Base-by-base conservation (phyloP, 2,329 filamentous ascomycete species). In the Sodiomyces alkalinus region DNA sequence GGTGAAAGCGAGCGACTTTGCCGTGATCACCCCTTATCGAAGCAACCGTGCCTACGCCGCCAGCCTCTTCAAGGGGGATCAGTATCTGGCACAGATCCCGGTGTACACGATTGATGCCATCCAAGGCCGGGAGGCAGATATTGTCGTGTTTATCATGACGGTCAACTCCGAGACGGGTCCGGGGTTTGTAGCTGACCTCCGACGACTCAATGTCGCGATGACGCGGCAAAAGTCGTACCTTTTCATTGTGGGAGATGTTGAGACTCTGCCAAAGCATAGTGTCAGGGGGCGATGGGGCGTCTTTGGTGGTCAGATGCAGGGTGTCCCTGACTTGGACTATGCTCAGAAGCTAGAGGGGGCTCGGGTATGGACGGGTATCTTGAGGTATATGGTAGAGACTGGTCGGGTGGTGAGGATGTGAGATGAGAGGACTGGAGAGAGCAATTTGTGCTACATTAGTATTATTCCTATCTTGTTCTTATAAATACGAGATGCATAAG, bases 71-170 rank as follows among this genome's bases (percentile, higher is more conserved):
- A 17, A 25, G 10, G 17, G 6, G 27, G 37, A 3, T 20, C 27
- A n/a, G n/a, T n/a, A n/a, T n/a, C n/a, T n/a, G n/a, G n/a, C n/a
- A n/a, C n/a, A n/a, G n/a, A n/a, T n/a, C n/a, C n/a, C n/a, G n/a
- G n/a, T n/a, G n/a, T n/a, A n/a, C 1, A 41, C 37, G 1, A 29
- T 43, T 12, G 37, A 44, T 22, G 35, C 33, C 2, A 43, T 34
- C 24, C 41, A 47, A 20, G 43, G 42, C 7, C 33, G 30, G 12
- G 40, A 47, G 26, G 29, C 17, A 2, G 37, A 42, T 13, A 37
- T 47, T 12, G 23, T 33, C 6, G 25, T 41, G 2, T 32, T 40
- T 11, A 29, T 47, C 14, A 36, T 44, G 12, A 35, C 37, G 5
- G 40, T 39, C 2, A 33, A 7, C 16, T 7, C 13, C 7, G 4